Evolutionary conservation across 2,329 filamentous ascomycete genomes (phyloP), one percentile per base, ranked within the genome.

Genomic region (Ceratocystis cacaofunesta): DNA sequence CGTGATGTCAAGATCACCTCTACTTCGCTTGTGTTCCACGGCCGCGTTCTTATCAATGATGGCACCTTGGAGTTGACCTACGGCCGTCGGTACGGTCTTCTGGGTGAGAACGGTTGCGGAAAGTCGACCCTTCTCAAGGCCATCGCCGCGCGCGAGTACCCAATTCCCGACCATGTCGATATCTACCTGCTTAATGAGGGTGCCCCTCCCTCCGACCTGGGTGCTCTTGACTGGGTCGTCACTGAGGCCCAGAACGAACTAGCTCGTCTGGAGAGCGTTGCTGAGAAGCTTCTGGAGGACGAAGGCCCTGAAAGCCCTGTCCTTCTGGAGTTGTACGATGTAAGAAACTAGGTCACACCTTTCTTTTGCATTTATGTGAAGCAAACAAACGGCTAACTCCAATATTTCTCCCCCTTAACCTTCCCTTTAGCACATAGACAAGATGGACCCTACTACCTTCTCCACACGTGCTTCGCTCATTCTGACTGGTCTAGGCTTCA

Each of bases 51-150:
- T 68, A 89, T 99, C 78, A 92, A 87, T 74, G 94, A 99, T 78
- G 89, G 89, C 69, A 95, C 87, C 62, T 82, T 99, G 76, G 95
- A 99, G 78, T 83, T 99, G 73, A 92, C 89, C 75, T 94, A 90
- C 75, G 91, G 89, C 70, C 89, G 92, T 72, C 86, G 94, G 73
- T 99, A 99, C 75, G 94, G 94, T 76, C 82, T 99, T 67, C 80
- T 99, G 69, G 94, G 94, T 73, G 94, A 99, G 84, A 99, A 99
- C 87, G 94, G 94, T 70, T 99, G 94, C 78, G 94, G 94, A 76
- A 99, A 99, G 83, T 95, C 89, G 70, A 99, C 94, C n/a, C 78
- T 99, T 43, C 84, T 99, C 74, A 97, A 96, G 81, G 85, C 94
- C 70, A 96, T 99, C 75, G 87, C 88, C 72, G 87, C 86, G 73